Evolutionary conservation across 2,329 filamentous ascomycete species (phyloP).

Genomic region (Elsinoe ampelina): DNA sequence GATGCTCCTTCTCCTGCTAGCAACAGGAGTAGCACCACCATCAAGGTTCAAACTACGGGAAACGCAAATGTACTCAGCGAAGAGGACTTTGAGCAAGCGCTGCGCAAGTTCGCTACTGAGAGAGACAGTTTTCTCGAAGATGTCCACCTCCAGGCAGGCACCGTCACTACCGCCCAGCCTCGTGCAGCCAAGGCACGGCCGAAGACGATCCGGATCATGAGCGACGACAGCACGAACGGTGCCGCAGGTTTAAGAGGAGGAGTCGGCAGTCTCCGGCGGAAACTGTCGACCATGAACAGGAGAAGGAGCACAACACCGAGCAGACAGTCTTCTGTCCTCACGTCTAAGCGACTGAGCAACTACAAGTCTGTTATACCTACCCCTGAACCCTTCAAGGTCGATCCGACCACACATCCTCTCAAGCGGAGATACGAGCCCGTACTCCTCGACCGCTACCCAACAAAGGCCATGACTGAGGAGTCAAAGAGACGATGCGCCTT

Average conservation of each 20-base stretch:
- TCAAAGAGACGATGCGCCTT: slow-evolving; percentile 72
- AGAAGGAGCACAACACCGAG: slow-evolving; percentile 35
- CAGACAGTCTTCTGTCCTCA: slow-evolving; percentile 66
- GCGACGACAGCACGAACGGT: slow-evolving; percentile 43
- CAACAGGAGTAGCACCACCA: slow-evolving; percentile 56
- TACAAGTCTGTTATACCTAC: slow-evolving; percentile 97
- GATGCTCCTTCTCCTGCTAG: slow-evolving; percentile 44
- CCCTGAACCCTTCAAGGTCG: slow-evolving; percentile 79
- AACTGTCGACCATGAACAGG: slow-evolving; percentile 95
- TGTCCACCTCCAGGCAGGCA: slow-evolving; percentile 77
- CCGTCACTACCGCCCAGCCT: slow-evolving; percentile 51
- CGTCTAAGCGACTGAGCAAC: slow-evolving; percentile 81
- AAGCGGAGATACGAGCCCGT: slow-evolving; percentile 92
- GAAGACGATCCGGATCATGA: slow-evolving; percentile 70
- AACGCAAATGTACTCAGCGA: slow-evolving; percentile 47
- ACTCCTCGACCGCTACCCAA: slow-evolving; percentile 87
- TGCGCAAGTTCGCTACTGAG: slow-evolving; percentile 92
- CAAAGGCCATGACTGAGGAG: slow-evolving; percentile 72
- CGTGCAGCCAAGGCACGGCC: slow-evolving; percentile 57
- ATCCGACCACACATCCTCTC: slow-evolving; percentile 90
- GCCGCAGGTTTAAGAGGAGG: slow-evolving; percentile 45
- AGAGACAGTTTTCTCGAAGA: slow-evolving; percentile 89
- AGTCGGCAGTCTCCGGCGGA: slow-evolving; percentile 80
- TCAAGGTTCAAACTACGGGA: slow-evolving; percentile 38
- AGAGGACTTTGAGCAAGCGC: slow-evolving; percentile 86